Percentiles rank a stretch among this genome's conserved stretches.
Conservation (phyloP, 2,329 filamentous ascomycete genomes). For the Talaromyces sp. region DNA sequence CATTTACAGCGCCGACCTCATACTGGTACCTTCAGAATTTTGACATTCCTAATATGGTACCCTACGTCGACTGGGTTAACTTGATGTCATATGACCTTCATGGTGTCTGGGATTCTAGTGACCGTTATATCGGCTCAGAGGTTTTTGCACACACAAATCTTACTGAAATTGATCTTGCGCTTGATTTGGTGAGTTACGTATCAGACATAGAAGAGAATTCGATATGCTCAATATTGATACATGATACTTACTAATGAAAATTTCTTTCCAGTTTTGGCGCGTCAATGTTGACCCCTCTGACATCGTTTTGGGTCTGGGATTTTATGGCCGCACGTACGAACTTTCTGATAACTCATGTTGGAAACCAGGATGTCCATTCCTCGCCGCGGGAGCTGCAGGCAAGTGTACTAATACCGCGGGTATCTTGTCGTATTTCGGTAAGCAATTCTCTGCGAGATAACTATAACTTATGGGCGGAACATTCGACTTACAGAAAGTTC, state of each 20-base stretch:
- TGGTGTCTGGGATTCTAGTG: constrained; percentile 29
- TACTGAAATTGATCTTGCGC: constrained; percentile 27
- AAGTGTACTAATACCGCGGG: constrained; percentile 19
- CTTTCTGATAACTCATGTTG: constrained; percentile 23
- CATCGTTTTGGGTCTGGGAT: constrained; percentile 27
- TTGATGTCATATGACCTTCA: constrained; percentile 13
- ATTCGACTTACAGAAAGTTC: too few relatives aligned
- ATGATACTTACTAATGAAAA: too few relatives aligned
- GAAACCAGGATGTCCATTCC: constrained; percentile 17
- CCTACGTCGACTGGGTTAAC: constrained; percentile 5
- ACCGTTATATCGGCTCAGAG: constrained; percentile 16
- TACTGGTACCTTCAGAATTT: constrained; percentile 23
- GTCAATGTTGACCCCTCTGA: constrained; percentile 20
- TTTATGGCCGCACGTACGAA: constrained; percentile 24
- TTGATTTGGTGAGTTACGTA: constrained; percentile 23
- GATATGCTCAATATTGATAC: too few relatives aligned
- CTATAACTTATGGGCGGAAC: too few relatives aligned
- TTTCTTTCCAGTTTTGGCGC: constrained; percentile 18
- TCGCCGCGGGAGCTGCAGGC: constrained; percentile 16
- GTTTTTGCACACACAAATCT: constrained; percentile 26
- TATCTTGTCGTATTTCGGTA: constrained; percentile 14
- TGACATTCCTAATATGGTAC: constrained; percentile 15
- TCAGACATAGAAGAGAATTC: too few relatives aligned
- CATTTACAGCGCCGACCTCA: constrained; percentile 10
- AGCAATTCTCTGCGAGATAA: too few relatives aligned